Base-by-base conservation (phyloP, 2,329 filamentous ascomycete species). In the Trichoderma koningii region DNA sequence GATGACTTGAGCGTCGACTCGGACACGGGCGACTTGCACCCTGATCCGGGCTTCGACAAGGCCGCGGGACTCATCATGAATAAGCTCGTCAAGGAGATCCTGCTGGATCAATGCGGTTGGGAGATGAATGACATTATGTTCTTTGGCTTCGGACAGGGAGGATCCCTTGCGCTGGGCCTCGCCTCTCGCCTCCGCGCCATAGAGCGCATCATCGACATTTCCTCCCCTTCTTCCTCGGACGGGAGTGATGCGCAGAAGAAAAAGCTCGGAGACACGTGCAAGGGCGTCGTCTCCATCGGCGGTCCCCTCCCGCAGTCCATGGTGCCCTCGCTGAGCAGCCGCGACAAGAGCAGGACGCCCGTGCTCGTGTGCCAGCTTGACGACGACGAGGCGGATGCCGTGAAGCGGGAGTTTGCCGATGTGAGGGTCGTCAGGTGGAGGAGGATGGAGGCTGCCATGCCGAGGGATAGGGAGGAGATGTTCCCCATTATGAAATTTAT, bases 401-500 rank as follows among this genome's bases (percentile, higher is more conserved):
- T 93, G 42, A 89, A 87, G 74, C 79, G 80, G 48, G 83, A 85
- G 63, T 95, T 94, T 76, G 79, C 82, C 68, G 82, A 87, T 71
- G 87, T 92, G 23, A 83, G 87, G 74, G 82, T 88, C 68, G 87
- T 87, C 64, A 85, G 85, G 71, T 95, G 91, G 87, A 85, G 83
- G 72, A 86, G 88, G 73, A 76, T 75, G 3, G 90, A 89, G 6
- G 92, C 96, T 75, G 84, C 84, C 1, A 97, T 97, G 93, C 92
- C 93, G n/a, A 80, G 82, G 52, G 89, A 83, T 73, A 83, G 89
- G 61, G 92, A 96, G 12, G 93, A 98, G 81, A 93, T 96, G 84
- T 73, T 93, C 71, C 93, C 93, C 0, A 84, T 97, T 66, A 97
- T 97, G 92, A 86, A 89, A 72, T 97, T 89, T 71, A 84, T 93